These are phyloP conservation scores for Trametes cingulata DNA, from an alignment of 768 basidiomycete species.

Conservation along the genomic window DNA sequence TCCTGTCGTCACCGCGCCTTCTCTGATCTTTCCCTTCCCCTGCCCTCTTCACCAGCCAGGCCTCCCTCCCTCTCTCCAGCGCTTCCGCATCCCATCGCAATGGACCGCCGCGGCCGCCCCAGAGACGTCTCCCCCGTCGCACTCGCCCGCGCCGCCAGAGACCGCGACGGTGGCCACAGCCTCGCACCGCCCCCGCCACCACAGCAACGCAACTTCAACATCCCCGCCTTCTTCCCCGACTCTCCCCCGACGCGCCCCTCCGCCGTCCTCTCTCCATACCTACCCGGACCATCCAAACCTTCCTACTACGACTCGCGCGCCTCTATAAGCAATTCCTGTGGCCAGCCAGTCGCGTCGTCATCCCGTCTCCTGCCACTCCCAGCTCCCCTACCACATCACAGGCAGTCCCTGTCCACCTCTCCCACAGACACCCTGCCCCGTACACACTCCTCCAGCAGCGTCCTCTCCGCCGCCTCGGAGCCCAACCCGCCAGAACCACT, in stretches of 20 bases:
- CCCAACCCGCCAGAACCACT: constrained; percentile 28
- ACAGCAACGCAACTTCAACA: neutral
- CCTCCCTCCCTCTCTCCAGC: constrained; percentile 1
- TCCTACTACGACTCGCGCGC: constrained; percentile 18
- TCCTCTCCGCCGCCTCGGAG: constrained; percentile 25
- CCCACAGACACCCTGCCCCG: constrained; percentile 20
- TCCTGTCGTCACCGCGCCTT: constrained; percentile 22
- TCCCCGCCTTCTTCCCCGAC: constrained; percentile 1
- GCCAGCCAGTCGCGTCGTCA: constrained; percentile 24
- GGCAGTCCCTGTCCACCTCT: constrained; percentile 16
- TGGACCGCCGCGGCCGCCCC: constrained; percentile 32
- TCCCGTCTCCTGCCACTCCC: constrained; percentile 22
- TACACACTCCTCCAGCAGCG: constrained; percentile 28
- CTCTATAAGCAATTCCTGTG: neutral
- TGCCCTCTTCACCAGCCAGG: constrained; percentile 9
- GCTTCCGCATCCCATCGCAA: constrained; percentile 20
- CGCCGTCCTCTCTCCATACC: neutral
- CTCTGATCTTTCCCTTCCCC: constrained; percentile 16
- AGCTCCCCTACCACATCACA: constrained; percentile 1
- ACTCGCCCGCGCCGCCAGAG: constrained; percentile 10
- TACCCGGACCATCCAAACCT: constrained; percentile 3
- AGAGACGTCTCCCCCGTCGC: constrained; percentile 30
- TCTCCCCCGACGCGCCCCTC: neutral
- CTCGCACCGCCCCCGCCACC: constrained; percentile 8
- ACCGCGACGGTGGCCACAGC: constrained; percentile 20